Percentiles rank a stretch among this genome's conserved stretches.
phyloP scores from a whole-genome alignment of 2,329 filamentous ascomycete genomes.

The Erysiphe neolycopersici region DNA sequence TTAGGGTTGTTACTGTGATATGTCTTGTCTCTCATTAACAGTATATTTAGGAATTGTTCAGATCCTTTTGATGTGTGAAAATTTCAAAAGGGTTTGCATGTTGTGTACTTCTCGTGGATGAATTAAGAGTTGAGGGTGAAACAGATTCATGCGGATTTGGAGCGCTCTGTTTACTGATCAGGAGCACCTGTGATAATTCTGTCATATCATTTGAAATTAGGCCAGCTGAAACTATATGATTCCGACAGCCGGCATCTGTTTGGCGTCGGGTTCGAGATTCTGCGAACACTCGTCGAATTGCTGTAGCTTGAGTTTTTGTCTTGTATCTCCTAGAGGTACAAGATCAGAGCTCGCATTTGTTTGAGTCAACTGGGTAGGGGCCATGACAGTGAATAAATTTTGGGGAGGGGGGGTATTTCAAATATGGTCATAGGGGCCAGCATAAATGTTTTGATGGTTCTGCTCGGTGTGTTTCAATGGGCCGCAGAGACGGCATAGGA shows the following conservation, averaged over 20 bases:
- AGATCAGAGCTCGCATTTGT: background rate
- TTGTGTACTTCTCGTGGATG: background rate
- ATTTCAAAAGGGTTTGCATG: background rate
- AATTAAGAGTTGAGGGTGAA: background rate
- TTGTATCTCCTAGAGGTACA: background rate
- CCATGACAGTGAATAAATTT: background rate
- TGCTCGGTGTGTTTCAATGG: background rate
- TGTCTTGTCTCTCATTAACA: background rate
- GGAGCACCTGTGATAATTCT: background rate
- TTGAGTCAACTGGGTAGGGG: background rate
- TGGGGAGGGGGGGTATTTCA: no score
- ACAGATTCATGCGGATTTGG: background rate
- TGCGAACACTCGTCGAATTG: background rate
- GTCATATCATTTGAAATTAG: background rate
- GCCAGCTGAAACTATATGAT: background rate
- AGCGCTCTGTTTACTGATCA: background rate
- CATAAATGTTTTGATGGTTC: background rate
- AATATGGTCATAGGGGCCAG: background rate
- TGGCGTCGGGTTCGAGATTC: background rate
- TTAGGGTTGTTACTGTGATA: background rate
- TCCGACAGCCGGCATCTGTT: background rate
- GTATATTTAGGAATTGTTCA: background rate
- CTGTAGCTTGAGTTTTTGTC: background rate
- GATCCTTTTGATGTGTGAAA: background rate
- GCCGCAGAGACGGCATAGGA: background rate